Conservation (phyloP, 306 rosid species). For the Ormosia emarginata region DNA sequence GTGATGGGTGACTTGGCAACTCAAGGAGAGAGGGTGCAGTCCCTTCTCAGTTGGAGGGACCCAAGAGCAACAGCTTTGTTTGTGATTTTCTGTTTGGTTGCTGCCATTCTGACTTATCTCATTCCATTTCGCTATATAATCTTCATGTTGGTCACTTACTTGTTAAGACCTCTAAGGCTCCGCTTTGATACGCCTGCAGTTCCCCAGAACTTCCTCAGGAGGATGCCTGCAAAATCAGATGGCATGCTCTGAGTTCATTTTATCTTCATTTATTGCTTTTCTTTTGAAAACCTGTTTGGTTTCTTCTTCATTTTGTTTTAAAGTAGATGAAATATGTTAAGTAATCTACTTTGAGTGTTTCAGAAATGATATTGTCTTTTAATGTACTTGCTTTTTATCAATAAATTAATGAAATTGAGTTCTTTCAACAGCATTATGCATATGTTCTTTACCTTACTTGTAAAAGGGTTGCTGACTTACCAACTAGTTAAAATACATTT, state of each 20-base stretch:
- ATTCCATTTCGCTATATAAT: neutral
- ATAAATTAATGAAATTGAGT: neutral
- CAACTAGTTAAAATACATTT: too few species aligned
- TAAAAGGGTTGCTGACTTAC: neutral
- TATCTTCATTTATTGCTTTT: neutral
- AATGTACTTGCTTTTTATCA: neutral
- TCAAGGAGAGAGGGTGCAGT: constrained; percentile 39
- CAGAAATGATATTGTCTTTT: neutral
- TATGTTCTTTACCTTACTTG: neutral
- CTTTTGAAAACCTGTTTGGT: neutral
- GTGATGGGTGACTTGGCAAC: constrained; percentile 41
- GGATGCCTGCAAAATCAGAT: constrained; percentile 46
- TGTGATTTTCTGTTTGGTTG: constrained; percentile 28
- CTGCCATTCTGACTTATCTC: constrained; percentile 10
- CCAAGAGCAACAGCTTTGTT: constrained; percentile 40
- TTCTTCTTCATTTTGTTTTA: neutral
- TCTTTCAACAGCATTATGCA: neutral
- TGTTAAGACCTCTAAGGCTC: constrained; percentile 31
- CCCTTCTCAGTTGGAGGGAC: constrained; percentile 39
- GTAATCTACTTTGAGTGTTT: neutral
- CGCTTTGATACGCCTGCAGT: constrained; percentile 22
- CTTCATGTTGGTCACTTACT: constrained; percentile 2
- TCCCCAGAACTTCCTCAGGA: constrained; percentile 37
- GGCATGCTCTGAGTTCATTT: constrained; percentile 24
- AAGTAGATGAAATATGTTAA: neutral